These are phyloP conservation scores for Aspergillus tamarii DNA, from an alignment of 2,329 filamentous ascomycete genomes.

Conservation along the genomic window DNA sequence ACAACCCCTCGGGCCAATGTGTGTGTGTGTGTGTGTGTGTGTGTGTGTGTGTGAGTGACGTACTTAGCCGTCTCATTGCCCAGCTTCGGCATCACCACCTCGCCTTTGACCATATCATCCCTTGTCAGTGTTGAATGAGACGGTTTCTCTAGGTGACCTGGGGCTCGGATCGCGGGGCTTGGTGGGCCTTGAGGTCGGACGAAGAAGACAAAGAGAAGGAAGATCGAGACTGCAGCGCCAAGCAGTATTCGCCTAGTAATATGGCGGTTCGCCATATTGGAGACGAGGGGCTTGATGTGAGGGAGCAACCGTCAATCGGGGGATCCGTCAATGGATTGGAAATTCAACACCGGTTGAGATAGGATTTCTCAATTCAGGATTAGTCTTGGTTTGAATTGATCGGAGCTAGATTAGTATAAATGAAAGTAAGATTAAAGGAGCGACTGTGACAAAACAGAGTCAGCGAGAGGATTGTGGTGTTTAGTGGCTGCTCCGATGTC, in stretches of 20 bases:
- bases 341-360: background rate
- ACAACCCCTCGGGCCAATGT: background rate
- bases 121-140: slow-evolving; percentile 29
- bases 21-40: background rate
- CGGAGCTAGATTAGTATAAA: background rate
- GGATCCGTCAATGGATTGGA: background rate
- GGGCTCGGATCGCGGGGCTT: slow-evolving; percentile 44
- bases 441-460: background rate
- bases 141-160: slow-evolving; percentile 43
- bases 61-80: slow-evolving; percentile 55
- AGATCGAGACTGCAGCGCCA: slow-evolving; percentile 35
- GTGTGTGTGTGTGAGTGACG: slow-evolving; percentile 13
- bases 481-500: slow-evolving; percentile 3
- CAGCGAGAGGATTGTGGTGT: background rate
- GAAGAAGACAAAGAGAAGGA: slow-evolving; percentile 43
- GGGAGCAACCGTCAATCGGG: background rate
- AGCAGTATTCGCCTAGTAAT: slow-evolving; percentile 37
- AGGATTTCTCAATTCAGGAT: background rate
- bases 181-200: slow-evolving; percentile 41
- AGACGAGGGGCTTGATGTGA: background rate
- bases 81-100: slow-evolving; percentile 50
- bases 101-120: slow-evolving; percentile 46
- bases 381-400: background rate
- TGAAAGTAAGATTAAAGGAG: background rate
- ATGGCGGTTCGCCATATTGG: slow-evolving; percentile 40